These are phyloP conservation scores for Phytophthora tentaculata DNA, from an alignment of 352 stramenopile genomes.

Conservation along the genomic window DNA sequence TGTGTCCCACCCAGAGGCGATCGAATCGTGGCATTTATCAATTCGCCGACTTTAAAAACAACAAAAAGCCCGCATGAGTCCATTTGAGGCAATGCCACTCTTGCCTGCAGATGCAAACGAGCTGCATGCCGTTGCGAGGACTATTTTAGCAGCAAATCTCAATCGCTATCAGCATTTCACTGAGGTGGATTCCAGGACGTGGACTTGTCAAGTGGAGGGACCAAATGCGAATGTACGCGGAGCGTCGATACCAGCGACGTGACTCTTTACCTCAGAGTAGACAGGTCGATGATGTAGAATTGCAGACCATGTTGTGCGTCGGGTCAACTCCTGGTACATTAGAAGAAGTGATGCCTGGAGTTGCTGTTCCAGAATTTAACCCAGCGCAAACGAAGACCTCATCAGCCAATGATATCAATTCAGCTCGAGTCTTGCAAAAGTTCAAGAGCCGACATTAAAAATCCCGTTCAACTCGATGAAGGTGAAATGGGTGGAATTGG, in stretches of 20 bases:
- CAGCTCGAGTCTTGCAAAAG: conserved; percentile 25
- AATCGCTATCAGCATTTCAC: conserved; percentile 39
- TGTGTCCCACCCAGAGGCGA: conserved; percentile 3
- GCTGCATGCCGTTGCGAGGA: conserved; percentile 34
- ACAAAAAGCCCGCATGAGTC: conserved; percentile 6
- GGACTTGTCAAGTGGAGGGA: conserved; percentile 33
- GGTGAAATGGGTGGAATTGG: conserved; percentile 41
- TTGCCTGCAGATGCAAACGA: conserved; percentile 19
- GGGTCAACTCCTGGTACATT: conserved; percentile 35
- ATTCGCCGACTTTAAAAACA: conserved; percentile 4
- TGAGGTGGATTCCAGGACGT: conserved; percentile 13
- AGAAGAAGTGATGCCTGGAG: conserved; percentile 37
- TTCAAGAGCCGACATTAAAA: conserved; percentile 33
- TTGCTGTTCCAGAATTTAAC: conserved; percentile 32
- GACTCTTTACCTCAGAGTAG: neutral
- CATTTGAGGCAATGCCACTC: conserved; percentile 39
- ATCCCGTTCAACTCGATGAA: conserved; percentile 43
- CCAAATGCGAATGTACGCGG: conserved; percentile 26
- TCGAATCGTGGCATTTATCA: conserved; percentile 13
- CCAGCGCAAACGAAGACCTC: conserved; percentile 32
- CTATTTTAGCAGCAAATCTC: conserved; percentile 36
- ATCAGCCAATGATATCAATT: conserved; percentile 40
- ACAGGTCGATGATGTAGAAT: neutral
- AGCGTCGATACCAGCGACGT: conserved; percentile 13
- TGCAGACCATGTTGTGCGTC: conserved; percentile 27